Evolutionary conservation across 495 filamentous ascomycete genomes (phyloP).

Genomic region (Bacidia gigantensis): DNA sequence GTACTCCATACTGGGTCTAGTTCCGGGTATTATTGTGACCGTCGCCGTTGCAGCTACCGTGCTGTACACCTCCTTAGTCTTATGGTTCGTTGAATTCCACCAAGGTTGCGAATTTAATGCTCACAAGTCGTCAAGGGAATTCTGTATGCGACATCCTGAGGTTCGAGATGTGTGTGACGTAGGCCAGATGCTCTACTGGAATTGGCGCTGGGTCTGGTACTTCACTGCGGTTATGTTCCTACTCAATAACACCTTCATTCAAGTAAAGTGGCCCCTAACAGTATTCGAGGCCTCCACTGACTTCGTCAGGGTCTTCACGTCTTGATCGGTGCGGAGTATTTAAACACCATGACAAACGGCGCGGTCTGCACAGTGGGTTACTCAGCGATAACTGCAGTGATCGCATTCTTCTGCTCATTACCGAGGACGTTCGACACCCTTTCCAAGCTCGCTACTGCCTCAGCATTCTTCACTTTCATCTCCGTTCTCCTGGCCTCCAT

Average conservation of each 20-base stretch:
- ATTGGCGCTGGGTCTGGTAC: conserved; percentile 67
- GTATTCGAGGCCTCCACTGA: conserved; percentile 10
- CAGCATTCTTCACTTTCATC: conserved; percentile 73
- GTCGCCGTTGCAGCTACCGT: conserved; percentile 60
- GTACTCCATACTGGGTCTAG: conserved; percentile 71
- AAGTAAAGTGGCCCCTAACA: conserved; percentile 26
- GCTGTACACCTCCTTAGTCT: conserved; percentile 69
- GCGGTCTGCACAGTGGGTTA: conserved; percentile 61
- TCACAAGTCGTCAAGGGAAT: conserved; percentile 40
- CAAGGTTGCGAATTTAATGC: neutral
- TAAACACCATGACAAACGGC: conserved; percentile 66
- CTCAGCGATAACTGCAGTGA: conserved; percentile 49
- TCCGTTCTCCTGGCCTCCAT: conserved; percentile 69
- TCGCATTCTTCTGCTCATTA: conserved; percentile 63
- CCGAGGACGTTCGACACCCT: conserved; percentile 69
- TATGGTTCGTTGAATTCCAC: conserved; percentile 38
- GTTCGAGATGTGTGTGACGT: conserved; percentile 84
- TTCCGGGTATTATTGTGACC: conserved; percentile 76
- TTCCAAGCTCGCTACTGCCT: conserved; percentile 58
- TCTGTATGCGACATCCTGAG: conserved; percentile 75
- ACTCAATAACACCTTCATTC: conserved; percentile 82
- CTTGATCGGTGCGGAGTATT: conserved; percentile 63
- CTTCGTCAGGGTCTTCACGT: conserved; percentile 52
- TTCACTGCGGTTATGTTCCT: conserved; percentile 78
- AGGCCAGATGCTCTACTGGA: conserved; percentile 77